phyloP scores from a whole-genome alignment of 495 filamentous ascomycete species.

The Aspergillus leporis region DNA sequence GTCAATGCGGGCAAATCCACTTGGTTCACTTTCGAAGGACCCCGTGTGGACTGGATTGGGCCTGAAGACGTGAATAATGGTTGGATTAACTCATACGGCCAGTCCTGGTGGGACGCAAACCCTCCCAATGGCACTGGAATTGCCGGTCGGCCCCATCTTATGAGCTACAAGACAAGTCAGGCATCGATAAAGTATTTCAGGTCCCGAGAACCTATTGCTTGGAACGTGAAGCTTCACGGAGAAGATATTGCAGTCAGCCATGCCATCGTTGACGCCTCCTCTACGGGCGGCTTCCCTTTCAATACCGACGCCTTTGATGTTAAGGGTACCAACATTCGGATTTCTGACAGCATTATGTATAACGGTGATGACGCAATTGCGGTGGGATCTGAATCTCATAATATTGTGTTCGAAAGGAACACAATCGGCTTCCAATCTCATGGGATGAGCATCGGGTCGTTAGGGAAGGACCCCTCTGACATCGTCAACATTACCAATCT shows the following conservation, averaged over 20 bases:
- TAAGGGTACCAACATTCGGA: constrained; percentile 34
- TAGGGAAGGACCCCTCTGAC: constrained; percentile 32
- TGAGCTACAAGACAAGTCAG: constrained; percentile 38
- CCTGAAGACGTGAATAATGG: constrained; percentile 33
- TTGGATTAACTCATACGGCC: constrained; percentile 48
- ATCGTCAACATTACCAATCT: constrained; percentile 41
- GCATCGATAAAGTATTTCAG: constrained; percentile 39
- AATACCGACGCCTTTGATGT: constrained; percentile 48
- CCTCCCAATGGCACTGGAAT: constrained; percentile 36
- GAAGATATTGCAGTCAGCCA: constrained; percentile 37
- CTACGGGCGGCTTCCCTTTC: constrained; percentile 42
- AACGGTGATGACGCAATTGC: constrained; percentile 49
- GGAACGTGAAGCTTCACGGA: constrained; percentile 41
- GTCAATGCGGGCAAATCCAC: constrained; percentile 28
- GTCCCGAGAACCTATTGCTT: constrained; percentile 45
- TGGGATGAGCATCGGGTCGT: constrained; percentile 44
- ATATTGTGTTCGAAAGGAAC: constrained; percentile 35
- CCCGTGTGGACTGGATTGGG: constrained; percentile 34
- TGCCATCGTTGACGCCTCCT: constrained; percentile 43
- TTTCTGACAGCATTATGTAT: constrained; percentile 40
- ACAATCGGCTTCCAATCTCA: constrained; percentile 44
- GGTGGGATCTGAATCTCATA: constrained; percentile 34
- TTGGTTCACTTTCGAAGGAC: constrained; percentile 39
- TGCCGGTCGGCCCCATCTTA: constrained; percentile 36
- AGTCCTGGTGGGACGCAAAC: constrained; percentile 48